phyloP scores from a whole-genome alignment of 495 filamentous ascomycete genomes.

The Beverwykella pulmonaria region DNA sequence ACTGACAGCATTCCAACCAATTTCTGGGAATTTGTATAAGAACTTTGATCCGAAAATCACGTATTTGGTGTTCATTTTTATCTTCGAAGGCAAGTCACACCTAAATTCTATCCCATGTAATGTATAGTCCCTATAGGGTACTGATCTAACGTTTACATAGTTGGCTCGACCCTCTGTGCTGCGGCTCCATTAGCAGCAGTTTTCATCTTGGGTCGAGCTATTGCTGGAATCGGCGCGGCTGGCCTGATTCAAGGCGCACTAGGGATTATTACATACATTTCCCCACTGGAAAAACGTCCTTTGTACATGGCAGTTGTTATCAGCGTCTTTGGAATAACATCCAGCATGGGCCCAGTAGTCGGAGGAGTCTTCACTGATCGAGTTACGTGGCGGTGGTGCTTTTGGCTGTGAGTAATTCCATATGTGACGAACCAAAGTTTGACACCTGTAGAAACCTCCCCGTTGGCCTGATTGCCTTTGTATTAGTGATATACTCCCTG shows the following conservation, averaged over 20 bases:
- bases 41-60: slow-evolving; percentile 13
- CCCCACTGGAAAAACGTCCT: slow-evolving; percentile 8
- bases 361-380: slow-evolving; percentile 37
- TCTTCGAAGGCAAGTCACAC: slow-evolving; percentile 45
- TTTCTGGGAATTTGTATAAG: slow-evolving; percentile 58
- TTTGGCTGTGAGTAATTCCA: slow-evolving; percentile 8
- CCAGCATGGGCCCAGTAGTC: slow-evolving; percentile 33
- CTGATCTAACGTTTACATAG: slow-evolving; percentile 18
- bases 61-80: slow-evolving; percentile 31
- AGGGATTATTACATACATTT: slow-evolving; percentile 3
- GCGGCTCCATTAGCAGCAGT: not conserved
- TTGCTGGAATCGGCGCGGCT: slow-evolving; percentile 6
- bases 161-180: slow-evolving; percentile 10
- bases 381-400: slow-evolving; percentile 34
- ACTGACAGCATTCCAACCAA: slow-evolving; percentile 56
- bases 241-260: slow-evolving; percentile 9
- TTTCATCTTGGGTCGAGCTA: slow-evolving; percentile 12
- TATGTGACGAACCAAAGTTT: slow-evolving; percentile 1
- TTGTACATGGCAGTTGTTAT: slow-evolving; percentile 24
- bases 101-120: not conserved
- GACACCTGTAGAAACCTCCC: slow-evolving; percentile 33
- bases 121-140: no score
- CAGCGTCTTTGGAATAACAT: slow-evolving; percentile 39
- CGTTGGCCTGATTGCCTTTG: slow-evolving; percentile 38
- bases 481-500: slow-evolving; percentile 11